phyloP scores from a whole-genome alignment of 257 asterid species.

The Dorcoceras hygrometricum region DNA sequence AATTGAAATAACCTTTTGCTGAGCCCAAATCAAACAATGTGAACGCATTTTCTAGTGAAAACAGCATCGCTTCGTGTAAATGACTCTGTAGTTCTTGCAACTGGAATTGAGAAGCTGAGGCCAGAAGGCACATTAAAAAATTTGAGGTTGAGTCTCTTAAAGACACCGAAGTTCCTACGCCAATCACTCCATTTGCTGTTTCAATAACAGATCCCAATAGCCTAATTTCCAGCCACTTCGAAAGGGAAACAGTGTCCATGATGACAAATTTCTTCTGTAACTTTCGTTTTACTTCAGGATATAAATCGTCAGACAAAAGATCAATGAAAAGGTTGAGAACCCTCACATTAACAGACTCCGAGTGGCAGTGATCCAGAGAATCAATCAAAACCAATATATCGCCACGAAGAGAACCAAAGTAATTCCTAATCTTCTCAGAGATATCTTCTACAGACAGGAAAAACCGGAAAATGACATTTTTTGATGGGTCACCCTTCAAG shows the following conservation, averaged over 20 bases:
- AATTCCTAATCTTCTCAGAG: constrained; percentile 45
- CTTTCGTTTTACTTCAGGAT: constrained; percentile 51
- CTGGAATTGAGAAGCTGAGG: constrained; percentile 42
- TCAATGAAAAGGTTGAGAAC: constrained; percentile 81
- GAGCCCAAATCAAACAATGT: constrained; percentile 48
- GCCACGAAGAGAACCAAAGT: constrained; percentile 57
- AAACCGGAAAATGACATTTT: constrained; percentile 40
- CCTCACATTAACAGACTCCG: constrained; percentile 68
- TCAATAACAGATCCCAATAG: constrained; percentile 62
- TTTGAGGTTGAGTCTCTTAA: constrained; percentile 73
- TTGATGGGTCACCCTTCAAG: constrained; percentile 60
- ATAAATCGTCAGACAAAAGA: constrained; percentile 58
- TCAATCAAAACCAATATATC: constrained; percentile 75
- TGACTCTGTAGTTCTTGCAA: constrained; percentile 60
- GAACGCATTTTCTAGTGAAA: constrained; percentile 83
- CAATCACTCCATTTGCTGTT: constrained; percentile 40
- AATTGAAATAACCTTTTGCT: constrained; percentile 60
- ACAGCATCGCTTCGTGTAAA: constrained; percentile 71
- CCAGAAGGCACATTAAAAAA: constrained; percentile 59
- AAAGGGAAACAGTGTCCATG: constrained; percentile 59
- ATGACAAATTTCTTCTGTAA: constrained; percentile 65
- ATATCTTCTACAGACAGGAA: constrained; percentile 58
- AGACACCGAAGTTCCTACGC: constrained; percentile 59
- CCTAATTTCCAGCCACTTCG: constrained; percentile 85
- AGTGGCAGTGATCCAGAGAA: constrained; percentile 63